phyloP scores from a whole-genome alignment of 2,329 filamentous ascomycete species.

The Paramyrothecium roridum region DNA sequence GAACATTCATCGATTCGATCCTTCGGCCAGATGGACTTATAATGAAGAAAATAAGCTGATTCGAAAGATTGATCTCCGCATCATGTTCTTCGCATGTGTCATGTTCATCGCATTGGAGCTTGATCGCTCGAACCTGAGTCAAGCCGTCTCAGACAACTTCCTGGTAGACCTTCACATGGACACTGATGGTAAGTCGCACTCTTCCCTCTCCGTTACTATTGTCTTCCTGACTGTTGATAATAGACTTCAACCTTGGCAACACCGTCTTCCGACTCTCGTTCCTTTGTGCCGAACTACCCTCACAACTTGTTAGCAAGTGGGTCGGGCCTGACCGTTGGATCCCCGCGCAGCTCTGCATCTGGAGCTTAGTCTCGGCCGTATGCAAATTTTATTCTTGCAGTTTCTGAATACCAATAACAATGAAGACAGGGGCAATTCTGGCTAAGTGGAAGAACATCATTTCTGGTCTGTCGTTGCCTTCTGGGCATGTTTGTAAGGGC shows the following conservation, averaged over 20 bases:
- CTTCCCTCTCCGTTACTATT: neutral
- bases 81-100: conserved; percentile 45
- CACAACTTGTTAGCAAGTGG: conserved; percentile 57
- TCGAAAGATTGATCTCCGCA: conserved; percentile 36
- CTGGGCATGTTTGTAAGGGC: conserved; percentile 29
- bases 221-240: neutral
- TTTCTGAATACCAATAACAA: neutral
- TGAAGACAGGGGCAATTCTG: conserved; percentile 32
- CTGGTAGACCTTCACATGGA: conserved; percentile 37
- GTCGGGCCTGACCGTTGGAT: conserved; percentile 59
- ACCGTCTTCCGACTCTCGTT: conserved; percentile 28
- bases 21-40: conserved; percentile 38
- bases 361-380: conserved; percentile 49
- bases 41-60: conserved; percentile 32
- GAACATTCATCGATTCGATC: conserved; percentile 45
- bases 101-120: conserved; percentile 42
- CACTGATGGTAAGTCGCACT: conserved; percentile 30
- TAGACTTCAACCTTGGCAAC: conserved; percentile 30
- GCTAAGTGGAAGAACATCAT: conserved; percentile 33
- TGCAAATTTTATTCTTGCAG: neutral
- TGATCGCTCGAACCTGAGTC: conserved; percentile 42
- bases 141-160: conserved; percentile 47
- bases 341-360: conserved; percentile 53
- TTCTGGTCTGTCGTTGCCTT: conserved; percentile 33
- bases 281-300: conserved; percentile 44